Conservation (phyloP, 2,329 filamentous ascomycete genomes). For the Neonectria ditissima region DNA sequence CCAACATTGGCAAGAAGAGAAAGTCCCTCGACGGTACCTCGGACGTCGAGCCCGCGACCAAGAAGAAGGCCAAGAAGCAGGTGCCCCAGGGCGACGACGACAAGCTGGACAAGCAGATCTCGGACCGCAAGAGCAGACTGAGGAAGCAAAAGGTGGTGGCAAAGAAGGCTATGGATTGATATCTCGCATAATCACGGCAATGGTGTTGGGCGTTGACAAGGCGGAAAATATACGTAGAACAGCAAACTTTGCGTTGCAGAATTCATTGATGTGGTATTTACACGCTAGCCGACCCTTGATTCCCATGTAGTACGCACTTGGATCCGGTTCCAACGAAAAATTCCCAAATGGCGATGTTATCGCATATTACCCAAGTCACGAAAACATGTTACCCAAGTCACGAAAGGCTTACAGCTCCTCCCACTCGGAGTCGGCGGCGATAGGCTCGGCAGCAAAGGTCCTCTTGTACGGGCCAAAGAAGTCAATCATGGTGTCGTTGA, state of each 20-base stretch:
- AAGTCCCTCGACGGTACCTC: slow-evolving; percentile 58
- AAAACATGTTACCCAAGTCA: slow-evolving; percentile 18
- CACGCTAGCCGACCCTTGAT: slow-evolving; percentile 29
- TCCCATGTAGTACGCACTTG: slow-evolving; percentile 23
- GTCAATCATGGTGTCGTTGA: slow-evolving; percentile 74
- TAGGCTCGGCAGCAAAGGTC: slow-evolving; percentile 47
- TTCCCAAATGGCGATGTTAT: slow-evolving; percentile 22
- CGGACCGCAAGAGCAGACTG: slow-evolving; percentile 68
- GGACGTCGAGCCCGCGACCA: slow-evolving; percentile 56
- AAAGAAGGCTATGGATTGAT: slow-evolving; percentile 63
- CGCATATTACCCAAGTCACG: slow-evolving; percentile 21
- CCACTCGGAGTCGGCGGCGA: slow-evolving; percentile 31
- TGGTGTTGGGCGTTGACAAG: slow-evolving; percentile 51
- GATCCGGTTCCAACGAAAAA: slow-evolving; percentile 15
- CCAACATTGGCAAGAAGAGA: slow-evolving; percentile 74
- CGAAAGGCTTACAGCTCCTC: slow-evolving; percentile 53
- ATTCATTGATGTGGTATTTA: slow-evolving; percentile 36
- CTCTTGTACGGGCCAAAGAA: slow-evolving; percentile 71
- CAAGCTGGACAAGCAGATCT: slow-evolving; percentile 68
- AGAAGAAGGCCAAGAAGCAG: slow-evolving; percentile 54
- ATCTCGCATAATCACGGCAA: slow-evolving; percentile 44
- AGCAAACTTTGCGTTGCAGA: slow-evolving; percentile 34
- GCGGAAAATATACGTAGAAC: slow-evolving; percentile 40
- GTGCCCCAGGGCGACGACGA: slow-evolving; percentile 61
- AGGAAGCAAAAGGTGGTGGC: slow-evolving; percentile 70